Evolutionary conservation across 345 rosid species (phyloP).

Genomic region (Lepidium africanum): DNA sequence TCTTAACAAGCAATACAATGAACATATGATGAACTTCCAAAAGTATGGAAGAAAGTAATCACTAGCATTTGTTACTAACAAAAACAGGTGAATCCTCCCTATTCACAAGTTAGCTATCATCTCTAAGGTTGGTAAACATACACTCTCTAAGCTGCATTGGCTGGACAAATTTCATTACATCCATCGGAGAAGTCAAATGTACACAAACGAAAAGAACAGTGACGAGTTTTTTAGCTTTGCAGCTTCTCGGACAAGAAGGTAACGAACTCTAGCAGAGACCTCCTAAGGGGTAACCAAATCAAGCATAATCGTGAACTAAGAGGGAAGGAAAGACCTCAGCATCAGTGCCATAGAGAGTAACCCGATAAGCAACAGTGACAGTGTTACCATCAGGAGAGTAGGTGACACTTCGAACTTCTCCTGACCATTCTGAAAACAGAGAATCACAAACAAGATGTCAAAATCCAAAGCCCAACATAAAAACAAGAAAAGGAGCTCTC

Average conservation of each 20-base stretch:
- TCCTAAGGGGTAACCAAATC: not conserved
- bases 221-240: not conserved
- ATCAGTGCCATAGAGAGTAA: constrained; percentile 75
- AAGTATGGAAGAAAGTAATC: not conserved
- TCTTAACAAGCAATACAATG: not conserved
- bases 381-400: constrained; percentile 76
- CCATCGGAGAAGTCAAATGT: not conserved
- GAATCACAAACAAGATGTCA: not conserved
- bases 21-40: not conserved
- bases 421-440: constrained; percentile 67
- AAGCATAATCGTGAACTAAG: not conserved
- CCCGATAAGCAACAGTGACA: constrained; percentile 75
- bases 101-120: not conserved
- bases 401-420: constrained; percentile 68
- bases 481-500: not conserved
- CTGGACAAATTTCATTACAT: not conserved
- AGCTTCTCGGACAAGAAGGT: not conserved
- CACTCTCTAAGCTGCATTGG: not conserved
- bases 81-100: not conserved
- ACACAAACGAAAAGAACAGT: not conserved
- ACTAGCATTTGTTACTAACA: not conserved
- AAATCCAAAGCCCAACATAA: not conserved
- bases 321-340: constrained; percentile 55
- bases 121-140: not conserved
- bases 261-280: not conserved